Percentiles rank a stretch among this genome's conserved stretches.
Evolutionary conservation across 2,329 filamentous ascomycete genomes (phyloP).

Genomic region (Tothia fuscella): DNA sequence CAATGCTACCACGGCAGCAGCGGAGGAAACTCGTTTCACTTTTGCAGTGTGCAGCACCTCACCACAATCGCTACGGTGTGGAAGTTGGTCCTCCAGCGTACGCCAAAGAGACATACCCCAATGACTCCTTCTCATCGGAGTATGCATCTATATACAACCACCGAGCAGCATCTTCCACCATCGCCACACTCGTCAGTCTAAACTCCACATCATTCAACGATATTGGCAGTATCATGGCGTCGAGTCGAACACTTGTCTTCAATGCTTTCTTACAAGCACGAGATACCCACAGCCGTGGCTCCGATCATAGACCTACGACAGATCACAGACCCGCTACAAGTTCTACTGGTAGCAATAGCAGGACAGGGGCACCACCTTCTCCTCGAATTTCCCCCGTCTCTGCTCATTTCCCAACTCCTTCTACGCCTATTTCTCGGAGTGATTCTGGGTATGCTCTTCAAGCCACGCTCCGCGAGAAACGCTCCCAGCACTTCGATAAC

Average conservation of each 20-base stretch:
- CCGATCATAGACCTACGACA: slow-evolving; percentile 11
- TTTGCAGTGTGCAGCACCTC: slow-evolving; percentile 79
- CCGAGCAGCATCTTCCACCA: slow-evolving; percentile 54
- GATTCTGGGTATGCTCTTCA: slow-evolving; percentile 86
- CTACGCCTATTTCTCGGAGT: slow-evolving; percentile 71
- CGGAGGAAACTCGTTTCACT: slow-evolving; percentile 80
- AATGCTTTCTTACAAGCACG: slow-evolving; percentile 80
- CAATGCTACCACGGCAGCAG: slow-evolving; percentile 78
- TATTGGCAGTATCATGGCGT: slow-evolving; percentile 36
- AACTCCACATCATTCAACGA: slow-evolving; percentile 83
- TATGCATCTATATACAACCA: slow-evolving; percentile 69
- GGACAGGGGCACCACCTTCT: slow-evolving; percentile 9
- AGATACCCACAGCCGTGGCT: slow-evolving; percentile 40
- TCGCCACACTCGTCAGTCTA: slow-evolving; percentile 78
- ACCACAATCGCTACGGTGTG: slow-evolving; percentile 78
- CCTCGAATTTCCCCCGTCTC: slow-evolving; percentile 50
- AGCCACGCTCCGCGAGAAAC: slow-evolving; percentile 80
- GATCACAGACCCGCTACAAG: slow-evolving; percentile 39
- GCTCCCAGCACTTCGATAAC: slow-evolving; percentile 83
- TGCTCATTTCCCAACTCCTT: slow-evolving; percentile 62
- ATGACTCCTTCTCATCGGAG: slow-evolving; percentile 81
- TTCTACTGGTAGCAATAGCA: slow-evolving; percentile 28
- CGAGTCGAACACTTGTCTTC: slow-evolving; percentile 58
- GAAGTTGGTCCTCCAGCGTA: slow-evolving; percentile 82
- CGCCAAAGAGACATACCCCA: slow-evolving; percentile 83